phyloP scores from a whole-genome alignment of 352 stramenopile genomes.

The Phytophthora palmivora region DNA sequence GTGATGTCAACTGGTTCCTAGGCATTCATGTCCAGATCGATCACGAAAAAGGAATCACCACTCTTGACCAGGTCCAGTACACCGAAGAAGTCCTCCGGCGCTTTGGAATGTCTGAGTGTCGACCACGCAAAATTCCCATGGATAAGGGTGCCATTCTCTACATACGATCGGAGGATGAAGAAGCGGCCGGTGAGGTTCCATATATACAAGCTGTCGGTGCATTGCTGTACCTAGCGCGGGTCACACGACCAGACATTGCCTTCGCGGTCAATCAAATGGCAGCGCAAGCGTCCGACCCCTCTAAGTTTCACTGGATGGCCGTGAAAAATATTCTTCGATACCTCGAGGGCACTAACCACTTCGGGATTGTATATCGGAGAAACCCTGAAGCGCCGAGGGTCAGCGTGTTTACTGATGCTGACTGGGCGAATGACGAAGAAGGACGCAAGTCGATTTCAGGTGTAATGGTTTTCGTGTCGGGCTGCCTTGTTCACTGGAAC shows the following conservation, averaged over 20 bases:
- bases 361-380: background rate
- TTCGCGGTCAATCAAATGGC: constrained; percentile 23
- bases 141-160: constrained; percentile 3
- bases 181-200: background rate
- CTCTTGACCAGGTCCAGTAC: constrained; percentile 6
- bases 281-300: constrained; percentile 1
- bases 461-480: constrained; percentile 2
- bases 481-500: constrained; percentile 5
- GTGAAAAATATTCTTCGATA: constrained; percentile 16
- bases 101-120: constrained; percentile 4
- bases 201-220: constrained; percentile 15
- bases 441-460: constrained; percentile 1
- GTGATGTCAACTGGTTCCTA: constrained; percentile 11
- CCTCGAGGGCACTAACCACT: background rate
- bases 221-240: constrained; percentile 3
- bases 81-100: background rate
- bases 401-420: constrained; percentile 10
- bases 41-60: background rate
- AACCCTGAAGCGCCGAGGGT: background rate
- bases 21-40: constrained; percentile 8
- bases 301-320: background rate
- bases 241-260: constrained; percentile 9
- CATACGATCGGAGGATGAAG: background rate
- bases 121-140: background rate
- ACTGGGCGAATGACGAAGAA: constrained; percentile 17